Conservation (phyloP, 345 rosid species). For the Gossypium thurberi region DNA sequence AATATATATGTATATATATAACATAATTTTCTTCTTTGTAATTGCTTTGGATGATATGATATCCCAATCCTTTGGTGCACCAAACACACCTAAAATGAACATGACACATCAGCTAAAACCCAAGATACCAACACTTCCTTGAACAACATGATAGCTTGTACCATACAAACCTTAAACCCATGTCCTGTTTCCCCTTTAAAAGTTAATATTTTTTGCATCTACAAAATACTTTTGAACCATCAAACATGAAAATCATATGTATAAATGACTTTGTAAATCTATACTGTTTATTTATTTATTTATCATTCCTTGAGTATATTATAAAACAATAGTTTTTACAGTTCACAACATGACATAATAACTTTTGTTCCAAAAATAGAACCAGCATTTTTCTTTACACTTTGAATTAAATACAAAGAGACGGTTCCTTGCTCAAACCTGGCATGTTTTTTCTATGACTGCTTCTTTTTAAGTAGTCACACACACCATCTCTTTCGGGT, state of each 20-base stretch:
- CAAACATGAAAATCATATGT: too few relatives aligned
- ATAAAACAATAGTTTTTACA: slow-evolving; percentile 7
- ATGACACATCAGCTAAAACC: background rate
- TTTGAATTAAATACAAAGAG: slow-evolving; percentile 15
- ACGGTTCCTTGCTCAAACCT: slow-evolving; percentile 16
- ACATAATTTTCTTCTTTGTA: background rate
- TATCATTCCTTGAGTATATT: slow-evolving; percentile 13
- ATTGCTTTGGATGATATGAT: background rate
- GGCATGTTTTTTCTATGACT: background rate
- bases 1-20: too few relatives aligned
- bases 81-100: background rate
- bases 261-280: background rate
- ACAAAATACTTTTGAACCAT: too few relatives aligned
- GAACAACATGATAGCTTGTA: too few relatives aligned
- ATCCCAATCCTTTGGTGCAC: background rate
- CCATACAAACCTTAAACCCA: too few relatives aligned
- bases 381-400: slow-evolving; percentile 23
- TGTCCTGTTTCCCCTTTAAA: too few relatives aligned
- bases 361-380: slow-evolving; percentile 10
- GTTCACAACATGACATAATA: slow-evolving; percentile 13
- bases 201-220: too few relatives aligned
- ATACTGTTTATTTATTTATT: background rate
- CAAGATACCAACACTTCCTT: too few relatives aligned
- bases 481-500: slow-evolving; percentile 9
- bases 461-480: slow-evolving; percentile 11